These are phyloP conservation scores for Botrytis tulipae DNA, from an alignment of 2,329 filamentous ascomycete genomes.

Conservation along the genomic window DNA sequence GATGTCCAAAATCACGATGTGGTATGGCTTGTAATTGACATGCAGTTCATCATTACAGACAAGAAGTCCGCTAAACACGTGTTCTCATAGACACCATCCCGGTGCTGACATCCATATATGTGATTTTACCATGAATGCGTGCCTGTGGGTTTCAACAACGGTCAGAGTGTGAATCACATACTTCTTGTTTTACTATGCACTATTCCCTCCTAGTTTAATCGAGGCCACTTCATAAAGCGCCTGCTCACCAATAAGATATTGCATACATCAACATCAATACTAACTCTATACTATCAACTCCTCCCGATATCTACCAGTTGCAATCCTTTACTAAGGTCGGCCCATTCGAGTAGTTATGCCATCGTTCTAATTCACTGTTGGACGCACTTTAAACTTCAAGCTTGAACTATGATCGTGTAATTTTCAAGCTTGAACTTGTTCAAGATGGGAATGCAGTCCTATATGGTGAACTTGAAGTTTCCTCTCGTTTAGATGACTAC, in stretches of 20 bases:
- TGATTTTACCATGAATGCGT: not conserved
- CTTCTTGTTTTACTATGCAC: not conserved
- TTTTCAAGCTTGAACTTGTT: not conserved
- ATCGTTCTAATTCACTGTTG: not conserved
- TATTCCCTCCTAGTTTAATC: not conserved
- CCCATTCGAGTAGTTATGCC: too few relatives aligned
- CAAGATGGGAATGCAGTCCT: not conserved
- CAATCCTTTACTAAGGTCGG: not conserved
- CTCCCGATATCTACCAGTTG: not conserved
- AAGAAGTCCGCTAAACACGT: not conserved
- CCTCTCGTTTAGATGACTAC: not conserved
- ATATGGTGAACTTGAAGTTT: not conserved
- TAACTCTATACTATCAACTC: not conserved
- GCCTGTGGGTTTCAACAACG: not conserved
- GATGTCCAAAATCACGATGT: not conserved
- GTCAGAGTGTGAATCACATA: too few relatives aligned
- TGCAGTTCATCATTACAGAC: not conserved
- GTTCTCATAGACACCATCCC: not conserved
- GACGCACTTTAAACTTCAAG: not conserved
- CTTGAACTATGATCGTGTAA: not conserved
- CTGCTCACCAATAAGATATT: not conserved
- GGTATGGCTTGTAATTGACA: not conserved
- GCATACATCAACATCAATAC: not conserved
- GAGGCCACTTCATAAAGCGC: not conserved
- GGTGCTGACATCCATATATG: not conserved